Conservation (phyloP, 1,139 yeast species). For the Suhomyces wounanorum region DNA sequence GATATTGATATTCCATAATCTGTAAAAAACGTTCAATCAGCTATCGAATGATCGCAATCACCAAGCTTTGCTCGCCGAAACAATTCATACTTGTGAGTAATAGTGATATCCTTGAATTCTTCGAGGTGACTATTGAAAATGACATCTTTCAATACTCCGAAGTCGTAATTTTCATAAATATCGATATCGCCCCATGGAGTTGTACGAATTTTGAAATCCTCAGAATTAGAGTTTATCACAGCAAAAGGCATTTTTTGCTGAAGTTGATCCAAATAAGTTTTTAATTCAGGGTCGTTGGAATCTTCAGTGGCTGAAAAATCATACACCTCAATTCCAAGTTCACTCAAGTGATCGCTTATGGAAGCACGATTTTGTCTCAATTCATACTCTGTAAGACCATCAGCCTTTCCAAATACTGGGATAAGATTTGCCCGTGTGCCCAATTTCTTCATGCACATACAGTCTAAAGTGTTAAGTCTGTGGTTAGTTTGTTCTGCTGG, state of each 20-base stretch:
- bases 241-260: conserved; percentile 17
- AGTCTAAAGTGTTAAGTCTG: conserved; percentile 41
- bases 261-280: conserved; percentile 11
- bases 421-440: conserved; percentile 56
- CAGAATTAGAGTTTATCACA: conserved; percentile 15
- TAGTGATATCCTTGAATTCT: conserved; percentile 19
- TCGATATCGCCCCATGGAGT: conserved; percentile 18
- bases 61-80: conserved; percentile 15
- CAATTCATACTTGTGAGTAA: conserved; percentile 16
- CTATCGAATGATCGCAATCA: not conserved
- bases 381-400: conserved; percentile 54
- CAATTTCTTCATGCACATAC: conserved; percentile 51
- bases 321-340: conserved; percentile 49
- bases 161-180: conserved; percentile 17
- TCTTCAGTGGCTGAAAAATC: conserved; percentile 35
- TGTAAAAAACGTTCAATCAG: not conserved
- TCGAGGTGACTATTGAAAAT: conserved; percentile 20
- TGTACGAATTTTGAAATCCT: conserved; percentile 9
- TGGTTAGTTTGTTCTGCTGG: conserved; percentile 13
- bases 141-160: conserved; percentile 15
- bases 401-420: conserved; percentile 61
- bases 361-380: conserved; percentile 42
- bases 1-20: too few relatives aligned
- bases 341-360: conserved; percentile 46
- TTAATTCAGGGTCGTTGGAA: conserved; percentile 12